Evolutionary conservation across 2,329 filamentous ascomycete species (phyloP), one percentile per base, ranked within the genome.

Genomic region (Xylaria polymorpha): DNA sequence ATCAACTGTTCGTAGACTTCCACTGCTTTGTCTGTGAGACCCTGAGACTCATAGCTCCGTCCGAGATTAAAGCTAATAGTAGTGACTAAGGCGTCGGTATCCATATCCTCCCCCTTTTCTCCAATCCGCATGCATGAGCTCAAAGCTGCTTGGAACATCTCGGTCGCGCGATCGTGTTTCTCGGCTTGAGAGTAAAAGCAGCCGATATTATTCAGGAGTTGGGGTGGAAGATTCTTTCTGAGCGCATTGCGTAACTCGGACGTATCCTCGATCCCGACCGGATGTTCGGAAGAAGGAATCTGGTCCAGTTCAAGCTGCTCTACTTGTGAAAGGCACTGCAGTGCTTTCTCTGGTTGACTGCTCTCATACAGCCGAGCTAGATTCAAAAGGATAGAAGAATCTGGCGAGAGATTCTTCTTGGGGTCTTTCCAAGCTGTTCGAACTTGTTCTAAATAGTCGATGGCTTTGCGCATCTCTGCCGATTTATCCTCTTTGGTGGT

Each of bases 51-150:
- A 76, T 98, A 98, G 67, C 94, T 97, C 67, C 96, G 89, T 35
- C 92, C 96, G 48, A 99, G 88, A 77, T 98, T 99, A 86, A 96
- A 99, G 79, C 94, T 97, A 79, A 99, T 97, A 2, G 94, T 97
- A 0, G 95, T 97, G 32, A 98, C 91, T 4, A 99, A 85, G 15
- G 94, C 94, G 81, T 99, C 96, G 0, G 91, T 94, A 78, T 98
- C 96, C 70, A 91, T 87, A 1, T 89, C 88, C 61, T 91, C 87
- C 50, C 94, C 91, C 75, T 89, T 91, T 75, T 94, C 91, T 56
- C 90, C 89, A 70, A 94, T 91, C 74, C 92, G 92, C 74, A 97
- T 90, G 77, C 94, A 98, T 18, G 95, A 93, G 71, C 91, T 92
- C 63, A 99, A 83, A 0, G 94, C 96, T n/a, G 92, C 90, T 79